Percentiles rank a stretch among this genome's conserved stretches.
Conservation (phyloP, 257 asterid genomes). For the Salvia hispanica region DNA sequence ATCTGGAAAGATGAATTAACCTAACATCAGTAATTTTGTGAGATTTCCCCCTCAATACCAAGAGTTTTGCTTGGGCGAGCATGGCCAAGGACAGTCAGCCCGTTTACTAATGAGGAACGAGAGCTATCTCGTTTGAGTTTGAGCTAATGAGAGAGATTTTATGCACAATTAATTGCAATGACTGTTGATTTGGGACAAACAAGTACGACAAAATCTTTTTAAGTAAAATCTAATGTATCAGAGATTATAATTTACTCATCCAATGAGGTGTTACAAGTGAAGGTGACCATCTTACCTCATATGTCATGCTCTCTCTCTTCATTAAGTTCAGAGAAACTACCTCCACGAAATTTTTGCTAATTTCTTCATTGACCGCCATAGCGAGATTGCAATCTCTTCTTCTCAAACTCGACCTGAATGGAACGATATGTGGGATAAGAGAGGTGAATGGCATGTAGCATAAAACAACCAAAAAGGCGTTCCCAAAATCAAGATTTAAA, state of each 20-base stretch:
- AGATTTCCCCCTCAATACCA: not conserved
- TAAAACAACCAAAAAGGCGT: not conserved
- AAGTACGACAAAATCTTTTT: slow-evolving; percentile 9
- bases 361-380: slow-evolving; percentile 34
- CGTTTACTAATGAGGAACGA: not conserved
- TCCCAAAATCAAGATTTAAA: not conserved
- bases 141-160: not conserved
- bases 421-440: slow-evolving; percentile 2
- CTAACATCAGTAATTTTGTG: not conserved
- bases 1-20: not conserved
- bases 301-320: slow-evolving; percentile 7
- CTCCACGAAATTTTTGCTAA: not conserved
- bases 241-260: slow-evolving; percentile 18
- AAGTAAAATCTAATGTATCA: slow-evolving; percentile 9
- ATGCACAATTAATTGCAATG: not conserved
- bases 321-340: slow-evolving; percentile 11
- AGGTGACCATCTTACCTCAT: not conserved
- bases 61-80: not conserved
- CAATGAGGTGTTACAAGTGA: slow-evolving; percentile 17
- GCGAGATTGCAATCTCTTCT: slow-evolving; percentile 59
- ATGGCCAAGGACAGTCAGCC: not conserved
- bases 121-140: not conserved
- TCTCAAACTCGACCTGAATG: slow-evolving; percentile 69
- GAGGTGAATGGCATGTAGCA: slow-evolving; percentile 9
- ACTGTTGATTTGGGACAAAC: not conserved